Evolutionary conservation across 2,329 filamentous ascomycete species (phyloP), one percentile per base, ranked within the genome.

Genomic region (Arthrobotrys sinensis): DNA sequence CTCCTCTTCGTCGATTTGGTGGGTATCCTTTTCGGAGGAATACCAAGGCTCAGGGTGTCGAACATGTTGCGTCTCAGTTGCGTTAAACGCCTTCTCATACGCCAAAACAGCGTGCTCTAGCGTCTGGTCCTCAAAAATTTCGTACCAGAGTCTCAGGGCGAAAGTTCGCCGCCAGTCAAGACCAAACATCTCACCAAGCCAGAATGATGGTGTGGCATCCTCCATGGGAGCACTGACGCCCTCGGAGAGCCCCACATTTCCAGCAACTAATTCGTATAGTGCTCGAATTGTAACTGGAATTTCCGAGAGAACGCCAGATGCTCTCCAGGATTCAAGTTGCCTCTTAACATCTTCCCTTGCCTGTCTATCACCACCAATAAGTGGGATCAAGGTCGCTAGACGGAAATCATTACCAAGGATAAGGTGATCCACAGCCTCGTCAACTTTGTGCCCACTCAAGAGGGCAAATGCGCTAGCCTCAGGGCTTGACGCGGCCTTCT

Each of bases 91-190:
- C 68, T 90, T 86, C 78, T 90, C 87, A 84, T 94, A 99, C 32
- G 88, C 88, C 50, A 87, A 85, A 3, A 99, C 91, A 1, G 94
- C 94, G 53, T 87, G 86, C 62, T 91, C 89, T 50, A 97, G 87
- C 40, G 90, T 88, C 52, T 94, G 91, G 45, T 90, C 87, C 38
- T 89, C 86, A 1, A 89, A 87, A 46, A 90, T 92, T 52, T 91
- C 91, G 83, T 97, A 99, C 92, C 94, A 98, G 1, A 99, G 87
- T 50, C 94, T 90, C 62, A 99, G 87, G 10, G 93, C 95, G 84
- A 99, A 97, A 0, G 94, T 91, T 83, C 97, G 94, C 83, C 93
- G 91, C 96, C 96, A 99, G 83, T 96, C 92, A 40, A 99, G 87
- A 3, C 90, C 90, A 83, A 97, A 99, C 55, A 91, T 91, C 81